Percentiles rank a stretch among this genome's conserved stretches.
phyloP scores from a whole-genome alignment of 352 stramenopile species.

The Pythium folliculosum region DNA sequence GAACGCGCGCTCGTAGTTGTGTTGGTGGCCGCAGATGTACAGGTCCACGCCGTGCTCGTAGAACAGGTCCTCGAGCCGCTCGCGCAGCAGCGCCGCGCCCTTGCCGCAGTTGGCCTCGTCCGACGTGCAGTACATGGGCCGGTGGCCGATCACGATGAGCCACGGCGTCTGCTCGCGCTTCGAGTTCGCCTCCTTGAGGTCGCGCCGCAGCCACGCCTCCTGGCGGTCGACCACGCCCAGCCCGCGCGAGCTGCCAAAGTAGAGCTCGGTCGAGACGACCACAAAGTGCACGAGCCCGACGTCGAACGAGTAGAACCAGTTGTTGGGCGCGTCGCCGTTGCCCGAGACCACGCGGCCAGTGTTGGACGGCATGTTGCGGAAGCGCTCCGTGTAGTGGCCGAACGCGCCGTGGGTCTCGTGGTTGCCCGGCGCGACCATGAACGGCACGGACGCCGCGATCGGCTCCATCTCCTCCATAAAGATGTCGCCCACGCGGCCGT shows the following conservation, averaged over 20 bases:
- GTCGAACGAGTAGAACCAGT: conserved; percentile 90
- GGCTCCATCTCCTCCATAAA: conserved; percentile 91
- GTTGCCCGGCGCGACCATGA: conserved; percentile 91
- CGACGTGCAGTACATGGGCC: conserved; percentile 89
- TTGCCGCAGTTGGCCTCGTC: conserved; percentile 71
- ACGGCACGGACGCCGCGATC: conserved; percentile 80
- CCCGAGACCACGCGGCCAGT: conserved; percentile 53
- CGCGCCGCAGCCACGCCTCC: conserved; percentile 63
- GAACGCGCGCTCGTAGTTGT: conserved; percentile 91
- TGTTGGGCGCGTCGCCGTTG: conserved; percentile 74
- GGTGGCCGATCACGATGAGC: conserved; percentile 85
- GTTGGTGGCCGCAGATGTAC: conserved; percentile 89
- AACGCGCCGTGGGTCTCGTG: conserved; percentile 89
- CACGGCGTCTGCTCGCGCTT: conserved; percentile 72
- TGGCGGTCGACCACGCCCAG: conserved; percentile 53
- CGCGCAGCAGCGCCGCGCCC: conserved; percentile 60
- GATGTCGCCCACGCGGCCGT: conserved; percentile 84
- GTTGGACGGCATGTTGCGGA: conserved; percentile 83
- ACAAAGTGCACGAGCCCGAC: conserved; percentile 88
- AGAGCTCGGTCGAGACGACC: conserved; percentile 87
- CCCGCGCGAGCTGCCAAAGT: conserved; percentile 75
- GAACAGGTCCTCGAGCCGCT: conserved; percentile 78
- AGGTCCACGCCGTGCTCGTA: conserved; percentile 82
- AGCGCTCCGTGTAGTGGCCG: conserved; percentile 85
- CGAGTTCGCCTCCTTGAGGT: conserved; percentile 61